Evolutionary conservation across 148 eudicot species (phyloP), one percentile per base, ranked within the genome.

Genomic region (Rhododendron ferrugineum): DNA sequence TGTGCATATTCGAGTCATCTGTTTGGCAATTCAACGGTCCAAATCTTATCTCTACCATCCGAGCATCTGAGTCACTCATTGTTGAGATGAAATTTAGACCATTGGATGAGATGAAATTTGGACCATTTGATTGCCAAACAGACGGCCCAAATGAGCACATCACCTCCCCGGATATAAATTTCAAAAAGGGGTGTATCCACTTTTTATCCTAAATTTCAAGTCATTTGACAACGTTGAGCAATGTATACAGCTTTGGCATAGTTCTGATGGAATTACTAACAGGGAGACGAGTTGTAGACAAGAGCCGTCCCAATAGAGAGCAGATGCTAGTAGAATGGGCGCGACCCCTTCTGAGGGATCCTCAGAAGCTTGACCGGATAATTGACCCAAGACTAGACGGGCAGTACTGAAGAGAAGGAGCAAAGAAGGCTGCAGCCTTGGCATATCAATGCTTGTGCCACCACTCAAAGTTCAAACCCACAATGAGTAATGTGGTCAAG

Each of bases 171-270:
- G 42, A 8, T 40, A 40, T 40, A 6, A 40, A n/a, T n/a, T n/a
- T n/a, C n/a, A n/a, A n/a, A n/a, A 23, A 76, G 1, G 23, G 10
- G 44, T 22, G n/a, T 78, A 0, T 9, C 0, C 11, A 47, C 50
- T 10, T 4, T 18, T 34, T 22, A 9, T 1, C 46, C 2, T 37
- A n/a, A 34, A 44, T 83, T 46, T 60, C 64, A 89, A 88, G 90
- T 87, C 94, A 94, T 83, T 85, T 92, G 89, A 92, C 93, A 20
- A 60, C 92, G 0, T 86, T 85, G 86, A 92, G 93, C 52, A 93
- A 92, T 56, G 93, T 92, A 0, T 92, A 92, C 86, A 92, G 94
- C 74, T 92, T 88, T 26, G 94, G 94, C 18, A 93, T 92, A 0
- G 88, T 92, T 32, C 79, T 92, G 0, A 28, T 92, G n/a, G 94